phyloP scores from a whole-genome alignment of 352 stramenopile species.

The Pythium guiyangense region DNA sequence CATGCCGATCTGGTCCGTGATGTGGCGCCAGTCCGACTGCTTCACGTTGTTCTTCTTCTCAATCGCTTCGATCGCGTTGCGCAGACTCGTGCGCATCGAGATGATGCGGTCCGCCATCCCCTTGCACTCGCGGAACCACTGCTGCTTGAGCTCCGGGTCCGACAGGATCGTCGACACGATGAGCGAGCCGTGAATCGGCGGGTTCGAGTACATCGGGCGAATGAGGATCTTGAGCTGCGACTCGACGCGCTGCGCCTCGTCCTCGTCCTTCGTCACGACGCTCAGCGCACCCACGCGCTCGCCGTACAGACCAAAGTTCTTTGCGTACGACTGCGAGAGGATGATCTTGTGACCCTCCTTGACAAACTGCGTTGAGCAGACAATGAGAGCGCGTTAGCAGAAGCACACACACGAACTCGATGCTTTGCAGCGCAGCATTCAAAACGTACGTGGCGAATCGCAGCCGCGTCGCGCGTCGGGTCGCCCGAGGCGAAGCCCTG shows the following conservation, averaged over 20 bases:
- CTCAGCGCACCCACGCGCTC: slow-evolving; percentile 96
- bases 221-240: slow-evolving; percentile 99
- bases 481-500: slow-evolving; percentile 98
- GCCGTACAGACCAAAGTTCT: slow-evolving; percentile 99
- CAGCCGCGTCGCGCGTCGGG: slow-evolving; percentile 92
- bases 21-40: slow-evolving; percentile 93
- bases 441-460: slow-evolving; percentile 83
- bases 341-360: slow-evolving; percentile 97
- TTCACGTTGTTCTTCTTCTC: slow-evolving; percentile 71
- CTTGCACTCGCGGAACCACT: slow-evolving; percentile 95
- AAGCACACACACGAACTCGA: slow-evolving; percentile 1
- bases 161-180: slow-evolving; percentile 97
- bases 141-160: slow-evolving; percentile 88
- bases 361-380: slow-evolving; percentile 89
- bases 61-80: slow-evolving; percentile 75
- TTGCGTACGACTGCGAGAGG: slow-evolving; percentile 98
- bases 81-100: slow-evolving; percentile 88
- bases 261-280: slow-evolving; percentile 90
- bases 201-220: slow-evolving; percentile 99
- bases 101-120: slow-evolving; percentile 96
- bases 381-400: background rate
- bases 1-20: slow-evolving; percentile 99
- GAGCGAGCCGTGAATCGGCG: slow-evolving; percentile 96
- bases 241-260: slow-evolving; percentile 94
- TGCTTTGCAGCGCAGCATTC: background rate